phyloP scores from a whole-genome alignment of 2,329 filamentous ascomycete species.

The Helotiales sp. region DNA sequence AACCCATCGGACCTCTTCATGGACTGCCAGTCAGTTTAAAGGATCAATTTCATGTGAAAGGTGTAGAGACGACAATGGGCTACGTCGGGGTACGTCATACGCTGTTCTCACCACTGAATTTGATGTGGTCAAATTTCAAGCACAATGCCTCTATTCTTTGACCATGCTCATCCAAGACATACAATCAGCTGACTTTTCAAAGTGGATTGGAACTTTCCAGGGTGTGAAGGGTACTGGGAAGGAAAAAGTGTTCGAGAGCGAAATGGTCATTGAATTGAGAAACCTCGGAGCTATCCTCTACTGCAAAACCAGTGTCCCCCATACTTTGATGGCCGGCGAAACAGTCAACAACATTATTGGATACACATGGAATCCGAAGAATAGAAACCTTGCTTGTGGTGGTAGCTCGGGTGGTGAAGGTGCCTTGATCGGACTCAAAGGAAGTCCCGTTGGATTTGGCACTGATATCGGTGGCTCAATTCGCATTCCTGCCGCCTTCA shows the following conservation, averaged over 20 bases:
- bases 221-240: conserved; percentile 50
- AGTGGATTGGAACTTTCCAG: conserved; percentile 61
- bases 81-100: conserved; percentile 50
- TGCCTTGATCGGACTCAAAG: conserved; percentile 34
- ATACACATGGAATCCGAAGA: conserved; percentile 38
- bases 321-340: conserved; percentile 41
- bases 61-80: conserved; percentile 49
- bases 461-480: conserved; percentile 36
- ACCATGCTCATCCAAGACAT: neutral
- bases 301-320: conserved; percentile 42
- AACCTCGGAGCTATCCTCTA: conserved; percentile 42
- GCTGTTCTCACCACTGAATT: neutral
- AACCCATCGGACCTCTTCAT: conserved; percentile 40
- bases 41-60: conserved; percentile 38
- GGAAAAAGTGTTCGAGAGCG: conserved; percentile 53
- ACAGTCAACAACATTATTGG: conserved; percentile 46
- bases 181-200: conserved; percentile 1
- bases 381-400: conserved; percentile 30
- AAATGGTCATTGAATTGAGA: conserved; percentile 41
- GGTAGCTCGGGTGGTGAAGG: conserved; percentile 37
- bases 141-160: neutral
- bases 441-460: conserved; percentile 34
- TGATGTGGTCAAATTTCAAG: neutral
- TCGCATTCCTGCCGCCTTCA: conserved; percentile 40
- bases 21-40: conserved; percentile 43